phyloP scores from a whole-genome alignment of 1,284 basidiomycete species.

The Cutaneotrichosporon curvatum region DNA sequence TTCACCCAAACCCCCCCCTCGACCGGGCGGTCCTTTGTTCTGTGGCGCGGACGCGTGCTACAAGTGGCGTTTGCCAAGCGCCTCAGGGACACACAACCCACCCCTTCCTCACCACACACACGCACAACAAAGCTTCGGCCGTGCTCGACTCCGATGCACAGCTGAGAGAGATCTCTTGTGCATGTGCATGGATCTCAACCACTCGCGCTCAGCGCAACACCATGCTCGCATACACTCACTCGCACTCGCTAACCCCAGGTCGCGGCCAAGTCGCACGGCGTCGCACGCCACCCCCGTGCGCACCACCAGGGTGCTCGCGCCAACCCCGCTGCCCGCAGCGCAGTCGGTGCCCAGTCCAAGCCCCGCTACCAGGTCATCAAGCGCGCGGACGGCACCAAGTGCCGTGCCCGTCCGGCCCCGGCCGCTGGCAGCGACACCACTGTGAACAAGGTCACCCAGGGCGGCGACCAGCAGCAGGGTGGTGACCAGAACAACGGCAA shows the following conservation, averaged over 20 bases:
- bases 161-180: too few relatives aligned
- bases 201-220: too few relatives aligned
- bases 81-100: too few relatives aligned
- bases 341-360: constrained; percentile 7
- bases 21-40: too few relatives aligned
- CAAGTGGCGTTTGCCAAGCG: too few relatives aligned
- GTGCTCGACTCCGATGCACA: too few relatives aligned
- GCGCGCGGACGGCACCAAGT: constrained; percentile 35
- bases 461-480: neutral
- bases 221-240: too few relatives aligned
- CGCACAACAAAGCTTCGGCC: too few relatives aligned
- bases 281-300: constrained; percentile 5
- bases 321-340: neutral
- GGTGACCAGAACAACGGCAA: neutral
- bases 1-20: too few relatives aligned
- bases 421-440: constrained; percentile 1
- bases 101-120: too few relatives aligned
- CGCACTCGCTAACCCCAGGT: constrained; percentile 3
- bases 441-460: neutral
- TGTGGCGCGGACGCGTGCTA: too few relatives aligned
- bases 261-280: constrained; percentile 4
- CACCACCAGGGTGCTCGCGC: constrained; percentile 3
- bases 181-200: too few relatives aligned
- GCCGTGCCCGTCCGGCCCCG: constrained; percentile 30
- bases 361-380: constrained; percentile 46